Conservation (phyloP, 192 early-diverging fungal species). For the Coemansia sp. region DNA sequence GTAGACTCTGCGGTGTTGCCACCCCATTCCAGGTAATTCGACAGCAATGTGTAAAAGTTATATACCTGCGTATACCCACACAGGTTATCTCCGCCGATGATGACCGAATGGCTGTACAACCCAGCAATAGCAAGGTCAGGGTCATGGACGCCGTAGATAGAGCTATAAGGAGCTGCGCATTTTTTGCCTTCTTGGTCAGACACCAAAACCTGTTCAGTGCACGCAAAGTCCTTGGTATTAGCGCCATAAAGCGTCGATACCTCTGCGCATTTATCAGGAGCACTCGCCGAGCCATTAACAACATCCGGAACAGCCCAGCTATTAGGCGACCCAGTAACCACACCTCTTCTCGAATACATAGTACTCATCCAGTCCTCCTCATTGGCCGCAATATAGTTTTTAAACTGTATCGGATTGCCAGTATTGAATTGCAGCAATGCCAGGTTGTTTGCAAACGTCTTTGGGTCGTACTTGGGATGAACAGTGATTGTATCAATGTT, state of each 20-base stretch:
- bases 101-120: constrained; percentile 47
- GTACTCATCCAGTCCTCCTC: constrained; percentile 31
- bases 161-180: constrained; percentile 31
- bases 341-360: constrained; percentile 22
- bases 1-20: constrained; percentile 34
- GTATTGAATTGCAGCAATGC: constrained; percentile 27
- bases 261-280: constrained; percentile 14
- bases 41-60: constrained; percentile 44
- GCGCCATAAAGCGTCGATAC: constrained; percentile 29
- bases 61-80: constrained; percentile 25
- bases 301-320: constrained; percentile 13
- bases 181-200: not conserved
- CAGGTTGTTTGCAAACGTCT: constrained; percentile 43
- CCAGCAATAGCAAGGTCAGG: constrained; percentile 38
- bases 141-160: constrained; percentile 31
- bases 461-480: constrained; percentile 35
- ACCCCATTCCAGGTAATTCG: constrained; percentile 50
- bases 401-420: constrained; percentile 11
- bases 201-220: constrained; percentile 19
- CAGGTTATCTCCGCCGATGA: constrained; percentile 28
- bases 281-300: constrained; percentile 2
- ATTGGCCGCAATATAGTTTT: constrained; percentile 50
- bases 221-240: constrained; percentile 36
- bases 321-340: not conserved
- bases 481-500: constrained; percentile 13